Base-by-base conservation (phyloP, 2,329 filamentous ascomycete genomes). In the Nectriaceae sp. region DNA sequence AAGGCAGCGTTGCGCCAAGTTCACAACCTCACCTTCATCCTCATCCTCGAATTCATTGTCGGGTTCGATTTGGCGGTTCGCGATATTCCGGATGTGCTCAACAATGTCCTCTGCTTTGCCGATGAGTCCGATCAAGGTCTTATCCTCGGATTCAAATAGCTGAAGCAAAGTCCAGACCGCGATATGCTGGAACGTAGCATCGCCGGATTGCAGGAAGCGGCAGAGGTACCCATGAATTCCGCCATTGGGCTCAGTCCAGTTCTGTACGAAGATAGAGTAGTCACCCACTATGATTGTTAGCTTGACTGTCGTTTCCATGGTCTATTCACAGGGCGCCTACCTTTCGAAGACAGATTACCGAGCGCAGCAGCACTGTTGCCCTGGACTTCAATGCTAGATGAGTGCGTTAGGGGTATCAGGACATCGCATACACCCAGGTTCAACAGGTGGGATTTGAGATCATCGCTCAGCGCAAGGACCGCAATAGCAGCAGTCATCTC, bases 401-500 rank as follows among this genome's bases (percentile, higher is more conserved):
- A 97, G 65, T 94, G 90, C 0, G 94, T 99, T 50, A 99, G 77
- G 20, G 94, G 94, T 49, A 99, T 97, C 48, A 99, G 75, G 11
- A 97, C 92, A 64, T 97, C 94, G 65, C 97, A 97, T 1, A 99
- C 93, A 19, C 93, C 94, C 2, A 97, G 80, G 52, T 90, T 92
- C 46, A 99, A 75, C 11, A 99, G 80, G 65, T 96, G 89, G 4
- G 89, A 84, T 73, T 99, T 99, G 49, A 99, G 80, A 55, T 99
- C 94, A 63, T 99, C 94, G 61, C 93, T 97, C 43, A 99, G 75
- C 16, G 94, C 94, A 55, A 99, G 79, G 13, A 99, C 94, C 31
- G 94, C 94, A 70, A 99, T 97, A 1, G 94, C 94, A n/a, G 94
- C 94, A 4, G 94, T 99, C 94, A 99, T 99, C 70, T 99, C 94